Evolutionary conservation across 345 rosid species (phyloP), one percentile per base, ranked within the genome.

Genomic region (Eucalyptus shirleyi): DNA sequence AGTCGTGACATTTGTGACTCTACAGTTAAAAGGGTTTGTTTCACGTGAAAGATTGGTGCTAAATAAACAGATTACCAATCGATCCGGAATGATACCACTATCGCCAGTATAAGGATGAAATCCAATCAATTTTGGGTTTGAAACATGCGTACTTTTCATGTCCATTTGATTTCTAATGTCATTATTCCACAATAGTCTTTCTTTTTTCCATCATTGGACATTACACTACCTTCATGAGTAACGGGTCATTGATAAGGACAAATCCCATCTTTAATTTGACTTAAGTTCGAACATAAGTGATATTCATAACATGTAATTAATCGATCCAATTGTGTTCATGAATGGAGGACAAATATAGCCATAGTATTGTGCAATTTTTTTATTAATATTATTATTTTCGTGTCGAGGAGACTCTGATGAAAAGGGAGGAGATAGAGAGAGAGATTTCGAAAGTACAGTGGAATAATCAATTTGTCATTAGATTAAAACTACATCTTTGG

Each of bases 341-440:
- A 12, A 60, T 26, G 16, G 67, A 32, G 24, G 23, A 5, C 42
- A 32, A 69, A 69, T 34, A 69, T 5, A 9, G 0, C 21, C 44
- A 17, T 21, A 1, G 0, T 11, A 34, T 3, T 0, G 2, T 5
- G 81, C 7, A 32, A 1, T 45, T 47, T 1, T 12, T n/a, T n/a
- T 26, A 53, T 53, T 53, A 17, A 16, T 67, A 17, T 69, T 6
- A 15, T 6, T 6, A 3, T 30, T 62, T 28, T 13, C 4, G 1
- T 18, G 81, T 34, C 1, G 44, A 8, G 45, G 40, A n/a, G 77
- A 65, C 37, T 65, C 37, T 16, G 37, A 15, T 37, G 11, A n/a
- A 65, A 65, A 30, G 72, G 19, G 10, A 2, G 19, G 37, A 1
- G 19, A 28, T 4, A 62, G 5, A n/a, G 72, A 18, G 82, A 19